Evolutionary conservation across 495 filamentous ascomycete genomes (phyloP), one percentile per base, ranked within the genome.

Genomic region (Lineolata rhizophorae): DNA sequence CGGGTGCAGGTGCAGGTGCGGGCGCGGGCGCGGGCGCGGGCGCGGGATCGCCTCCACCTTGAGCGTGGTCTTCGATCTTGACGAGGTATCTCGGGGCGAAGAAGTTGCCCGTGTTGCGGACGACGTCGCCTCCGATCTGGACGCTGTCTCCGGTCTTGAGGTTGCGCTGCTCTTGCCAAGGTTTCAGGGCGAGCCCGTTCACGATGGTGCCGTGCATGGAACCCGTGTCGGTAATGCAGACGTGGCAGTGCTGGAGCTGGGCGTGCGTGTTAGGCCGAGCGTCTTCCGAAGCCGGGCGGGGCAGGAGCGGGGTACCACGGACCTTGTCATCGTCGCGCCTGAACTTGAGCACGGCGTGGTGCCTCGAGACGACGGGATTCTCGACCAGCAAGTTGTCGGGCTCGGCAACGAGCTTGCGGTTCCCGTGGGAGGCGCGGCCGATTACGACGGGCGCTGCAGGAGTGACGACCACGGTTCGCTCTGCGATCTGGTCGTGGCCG

Each of bases 401-500:
- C 9, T 9, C 15, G 14, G 28, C 28, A 9, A 9, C 17, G 28
- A 17, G 9, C 28, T 9, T 9, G 8, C 14, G 6, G 9, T 9
- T 30, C 8, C 6, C 28, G 28, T 17, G 6, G 15, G 28, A 30
- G 28, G 8, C 14, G 15, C 28, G 28, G 15, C 28, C 28, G 15
- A 30, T 16, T 17, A 10, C 28, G 28, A 30, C 6, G 8, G 15
- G 8, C 15, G 6, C 6, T 6, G 6, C 14, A 8, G 10, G 9
- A 9, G n/a, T 18, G 26, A 47, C 17, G 33, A 33, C 18, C 19
- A 44, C 17, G 2, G 15, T 32, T 24, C 44, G 41, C 26, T 43
- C 30, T 25, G 24, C n/a, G 30, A 36, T 31, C 19, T 40, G 30
- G 41, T 44, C 44, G 5, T 11, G 17, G 37, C 20, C 29, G 37